Evolutionary conservation across 345 rosid species (phyloP).

Genomic region (Cardamine resedifolia): DNA sequence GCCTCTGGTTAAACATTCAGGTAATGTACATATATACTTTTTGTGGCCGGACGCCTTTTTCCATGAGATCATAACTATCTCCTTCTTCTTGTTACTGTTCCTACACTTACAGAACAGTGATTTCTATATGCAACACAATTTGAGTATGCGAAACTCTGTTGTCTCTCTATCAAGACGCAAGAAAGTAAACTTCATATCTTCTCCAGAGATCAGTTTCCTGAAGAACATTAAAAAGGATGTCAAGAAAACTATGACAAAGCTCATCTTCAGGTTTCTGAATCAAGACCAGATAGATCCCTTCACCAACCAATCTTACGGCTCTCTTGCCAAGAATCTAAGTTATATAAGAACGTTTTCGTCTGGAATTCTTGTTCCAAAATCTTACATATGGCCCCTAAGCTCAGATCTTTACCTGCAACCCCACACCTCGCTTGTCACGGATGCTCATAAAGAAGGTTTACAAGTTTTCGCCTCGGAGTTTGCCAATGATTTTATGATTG

Average conservation of each 20-base stretch:
- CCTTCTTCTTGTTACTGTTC: conserved; percentile 1
- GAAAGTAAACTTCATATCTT: conserved; percentile 56
- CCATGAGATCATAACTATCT: conserved; percentile 1
- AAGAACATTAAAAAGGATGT: conserved; percentile 40
- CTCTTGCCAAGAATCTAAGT: conserved; percentile 55
- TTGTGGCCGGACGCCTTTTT: neutral
- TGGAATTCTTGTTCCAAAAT: conserved; percentile 71
- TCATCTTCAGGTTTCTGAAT: conserved; percentile 55
- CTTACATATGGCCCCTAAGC: conserved; percentile 60
- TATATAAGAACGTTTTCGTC: conserved; percentile 71
- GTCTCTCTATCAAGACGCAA: conserved; percentile 43
- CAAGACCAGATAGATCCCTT: conserved; percentile 56
- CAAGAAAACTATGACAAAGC: conserved; percentile 43
- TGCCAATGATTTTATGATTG: conserved; percentile 53
- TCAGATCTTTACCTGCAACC: conserved; percentile 46
- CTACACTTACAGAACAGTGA: conserved; percentile 51
- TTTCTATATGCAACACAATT: conserved; percentile 54
- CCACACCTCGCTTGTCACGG: conserved; percentile 51
- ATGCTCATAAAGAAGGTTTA: conserved; percentile 72
- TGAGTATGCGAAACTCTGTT: conserved; percentile 57
- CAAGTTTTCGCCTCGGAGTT: conserved; percentile 70
- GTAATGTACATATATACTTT: conserved; percentile 33
- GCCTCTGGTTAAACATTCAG: conserved; percentile 74
- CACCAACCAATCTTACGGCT: conserved; percentile 59
- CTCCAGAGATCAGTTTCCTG: conserved; percentile 67